Evolutionary conservation across 1,284 basidiomycete species (phyloP), one percentile per base, ranked within the genome.

Genomic region (Trichosporon sp.): DNA sequence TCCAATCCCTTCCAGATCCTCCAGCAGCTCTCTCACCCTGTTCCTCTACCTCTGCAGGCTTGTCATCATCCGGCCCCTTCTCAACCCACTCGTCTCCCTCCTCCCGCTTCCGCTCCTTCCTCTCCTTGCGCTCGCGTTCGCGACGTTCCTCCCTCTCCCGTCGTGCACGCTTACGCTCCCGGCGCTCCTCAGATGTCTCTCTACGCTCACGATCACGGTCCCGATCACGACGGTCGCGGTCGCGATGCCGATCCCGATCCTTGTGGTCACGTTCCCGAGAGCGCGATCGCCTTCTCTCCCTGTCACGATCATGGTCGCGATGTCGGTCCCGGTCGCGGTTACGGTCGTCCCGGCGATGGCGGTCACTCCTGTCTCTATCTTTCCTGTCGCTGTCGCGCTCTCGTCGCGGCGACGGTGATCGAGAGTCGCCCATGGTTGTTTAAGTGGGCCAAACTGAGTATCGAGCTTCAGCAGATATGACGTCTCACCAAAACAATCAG

Each of bases 61-160:
- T 54, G 51, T 32, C 35, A 56, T 63, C 56, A 66, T 65, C 43
- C 61, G 76, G 68, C 71, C 77, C 70, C 68, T 73, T 16, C 70
- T 74, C 19, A 64, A 70, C 8, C 68, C 71, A 61, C 72, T n/a
- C 19, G 14, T 40, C 32, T 59, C 63, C 19, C 66, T 71, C 87
- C 89, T 7, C 84, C 84, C 65, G 64, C 38, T 66, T 32, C 48
- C 66, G 48, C 66, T 37, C 61, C 61, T 63, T 70, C 76, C 5
- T 88, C 88, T 37, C 87, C 84, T n/a, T 93, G 84, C 95, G 97
- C 96, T 95, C 94, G 96, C 46, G 93, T 75, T 95, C 93, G 19
- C 94, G 88, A 77, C 90, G 87, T 26, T 63, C 66, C 61, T 69
- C 67, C 21, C 26, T 26, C 65, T 70, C 76, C 14, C 74, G 72